Conservation (phyloP, 257 asterid species). For the Petunia secreta region DNA sequence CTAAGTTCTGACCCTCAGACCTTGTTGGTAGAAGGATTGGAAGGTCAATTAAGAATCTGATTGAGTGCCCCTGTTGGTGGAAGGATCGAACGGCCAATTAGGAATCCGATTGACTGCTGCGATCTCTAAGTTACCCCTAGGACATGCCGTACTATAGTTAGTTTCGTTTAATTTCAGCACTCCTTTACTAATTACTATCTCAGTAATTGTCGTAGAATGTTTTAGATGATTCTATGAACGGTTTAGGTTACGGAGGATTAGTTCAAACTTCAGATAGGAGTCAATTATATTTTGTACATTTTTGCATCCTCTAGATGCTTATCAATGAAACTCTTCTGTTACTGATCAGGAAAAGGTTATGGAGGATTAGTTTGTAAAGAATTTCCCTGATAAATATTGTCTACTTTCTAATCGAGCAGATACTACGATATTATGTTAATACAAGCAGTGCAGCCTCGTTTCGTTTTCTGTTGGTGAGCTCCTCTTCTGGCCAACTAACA, state of each 20-base stretch:
- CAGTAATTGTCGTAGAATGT: neutral
- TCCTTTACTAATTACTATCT: too few species aligned
- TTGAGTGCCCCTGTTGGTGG: neutral
- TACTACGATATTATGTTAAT: neutral
- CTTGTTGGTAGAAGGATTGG: neutral
- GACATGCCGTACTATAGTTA: neutral
- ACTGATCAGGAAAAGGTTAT: neutral
- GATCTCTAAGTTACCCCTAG: neutral
- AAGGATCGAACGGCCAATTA: constrained; percentile 3
- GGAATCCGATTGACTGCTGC: neutral
- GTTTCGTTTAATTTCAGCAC: neutral
- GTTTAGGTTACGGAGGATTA: too few species aligned
- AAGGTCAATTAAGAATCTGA: constrained; percentile 11
- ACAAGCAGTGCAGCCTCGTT: neutral
- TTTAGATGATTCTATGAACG: neutral
- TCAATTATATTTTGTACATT: too few species aligned
- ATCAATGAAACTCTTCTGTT: too few species aligned
- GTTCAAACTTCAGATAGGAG: too few species aligned
- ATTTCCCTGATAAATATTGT: neutral
- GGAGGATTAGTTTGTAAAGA: neutral
- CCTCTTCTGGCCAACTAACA: constrained; percentile 20
- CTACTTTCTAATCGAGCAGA: constrained; percentile 8
- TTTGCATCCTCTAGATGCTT: too few species aligned
- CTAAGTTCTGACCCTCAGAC: neutral
- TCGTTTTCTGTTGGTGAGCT: constrained; percentile 12